Evolutionary conservation across 148 eudicot genomes (phyloP).

Genomic region (Rhododendron ferrugineum): DNA sequence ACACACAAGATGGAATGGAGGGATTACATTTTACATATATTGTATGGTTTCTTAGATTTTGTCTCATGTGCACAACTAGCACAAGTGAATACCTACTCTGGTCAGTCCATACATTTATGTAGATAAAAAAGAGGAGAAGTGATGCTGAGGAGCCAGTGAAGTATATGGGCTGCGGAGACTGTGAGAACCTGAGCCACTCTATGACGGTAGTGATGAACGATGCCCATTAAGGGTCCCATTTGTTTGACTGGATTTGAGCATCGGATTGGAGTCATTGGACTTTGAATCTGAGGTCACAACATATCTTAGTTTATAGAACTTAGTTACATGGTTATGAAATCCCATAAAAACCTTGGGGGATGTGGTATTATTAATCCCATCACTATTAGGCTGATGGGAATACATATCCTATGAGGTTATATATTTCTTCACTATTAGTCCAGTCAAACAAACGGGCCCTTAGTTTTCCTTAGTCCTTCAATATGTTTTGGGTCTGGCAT

Average conservation of each 20-base stretch:
- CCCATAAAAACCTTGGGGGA: neutral
- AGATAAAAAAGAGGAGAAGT: conserved; percentile 84
- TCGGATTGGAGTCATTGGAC: neutral
- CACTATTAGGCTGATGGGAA: neutral
- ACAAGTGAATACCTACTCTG: neutral
- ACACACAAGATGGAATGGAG: neutral
- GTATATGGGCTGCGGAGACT: conserved; percentile 93
- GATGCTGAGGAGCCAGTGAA: conserved; percentile 86
- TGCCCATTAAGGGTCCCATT: neutral
- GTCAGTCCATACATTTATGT: neutral
- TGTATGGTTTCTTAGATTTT: neutral
- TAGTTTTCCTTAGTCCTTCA: neutral
- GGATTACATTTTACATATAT: neutral
- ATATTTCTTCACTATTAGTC: neutral
- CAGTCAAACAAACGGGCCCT: neutral
- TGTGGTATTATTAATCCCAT: neutral
- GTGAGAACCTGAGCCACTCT: conserved; percentile 88
- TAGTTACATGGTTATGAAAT: neutral
- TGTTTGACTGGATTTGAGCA: neutral
- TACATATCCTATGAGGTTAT: neutral
- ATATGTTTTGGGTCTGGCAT: conserved; percentile 1
- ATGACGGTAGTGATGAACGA: conserved; percentile 43
- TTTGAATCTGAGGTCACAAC: neutral
- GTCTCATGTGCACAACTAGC: neutral
- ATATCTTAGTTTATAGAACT: neutral